phyloP scores from a whole-genome alignment of 345 rosid species.

The Eucalyptus marginata region DNA sequence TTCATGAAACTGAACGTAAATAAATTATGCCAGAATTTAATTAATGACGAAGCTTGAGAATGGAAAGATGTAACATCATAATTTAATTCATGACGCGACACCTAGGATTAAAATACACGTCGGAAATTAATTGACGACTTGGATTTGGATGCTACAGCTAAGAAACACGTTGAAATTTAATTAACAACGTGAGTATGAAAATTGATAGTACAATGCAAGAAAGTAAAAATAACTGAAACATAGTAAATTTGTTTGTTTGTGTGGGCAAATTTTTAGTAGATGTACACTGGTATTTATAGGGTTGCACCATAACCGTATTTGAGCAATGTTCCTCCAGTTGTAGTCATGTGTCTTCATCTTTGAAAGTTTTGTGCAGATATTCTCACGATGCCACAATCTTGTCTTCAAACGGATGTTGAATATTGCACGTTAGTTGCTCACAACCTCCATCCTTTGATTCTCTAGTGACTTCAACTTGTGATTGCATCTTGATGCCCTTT shows the following conservation, averaged over 20 bases:
- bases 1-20: accelerated
- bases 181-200: background rate
- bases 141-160: background rate
- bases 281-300: too few species aligned
- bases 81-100: background rate
- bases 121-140: accelerated
- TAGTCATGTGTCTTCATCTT: background rate
- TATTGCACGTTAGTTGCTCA: too few species aligned
- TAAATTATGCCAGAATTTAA: too few species aligned
- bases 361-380: background rate
- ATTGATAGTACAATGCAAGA: background rate
- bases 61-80: background rate
- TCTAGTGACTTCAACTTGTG: too few species aligned
- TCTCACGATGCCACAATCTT: background rate
- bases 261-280: too few species aligned
- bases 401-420: background rate
- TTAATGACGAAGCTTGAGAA: background rate
- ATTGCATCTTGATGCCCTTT: background rate
- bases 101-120: background rate
- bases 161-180: background rate
- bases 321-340: too few species aligned
- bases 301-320: too few species aligned
- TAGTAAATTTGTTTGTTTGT: too few species aligned
- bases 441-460: background rate
- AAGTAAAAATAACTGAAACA: too few species aligned